Base-by-base conservation (phyloP, 768 basidiomycete species). In the Mycena maculata region DNA sequence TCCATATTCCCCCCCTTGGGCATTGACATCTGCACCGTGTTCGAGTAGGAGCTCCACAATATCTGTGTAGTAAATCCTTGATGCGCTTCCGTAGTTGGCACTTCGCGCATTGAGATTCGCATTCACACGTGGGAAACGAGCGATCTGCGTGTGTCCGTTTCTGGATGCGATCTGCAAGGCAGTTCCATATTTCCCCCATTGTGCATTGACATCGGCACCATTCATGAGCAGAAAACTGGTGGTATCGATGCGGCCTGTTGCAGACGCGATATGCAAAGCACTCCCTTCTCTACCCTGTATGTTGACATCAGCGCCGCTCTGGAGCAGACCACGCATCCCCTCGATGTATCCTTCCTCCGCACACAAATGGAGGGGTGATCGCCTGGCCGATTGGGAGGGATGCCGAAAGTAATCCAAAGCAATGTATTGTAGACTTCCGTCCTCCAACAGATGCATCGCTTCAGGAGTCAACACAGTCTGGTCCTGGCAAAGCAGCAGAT, bases 251-350 rank as follows among this genome's bases (percentile, higher is more conserved):
- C 42, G 3, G 25, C 54, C 39, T 13, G 1, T 15, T 25, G 1
- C 4, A 9, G 23, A 41, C 15, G 50, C 50, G 22, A 22, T 16
- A 22, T 56, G 25, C 54, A 56, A 56, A 5, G 39, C 39, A 1
- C 23, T 42, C 4, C 25, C 38, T 1, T 27, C 45, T 12, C 10
- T 44, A n/a, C 8, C 15, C 16, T 9, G 16, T 33, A 47, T 27
- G 53, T 65, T 48, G 27, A 65, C 42, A 38, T 57, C 36, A 23
- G 48, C 59, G 12, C 66, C 66, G 2, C 5, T 38, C 4, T 41
- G 1, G 18, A 67, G 52, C n/a, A 68, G 38, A 0, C 7, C 25
- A 22, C 25, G 47, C 47, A 60, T 8, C 8, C 60, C 60, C 1
- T 52, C 41, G 8, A 33, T 42, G 11, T 62, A 62, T 31, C 41